Percentiles rank a stretch among this genome's conserved stretches.
Evolutionary conservation across 306 rosid genomes (phyloP).

Genomic region (Pueraria montana): DNA sequence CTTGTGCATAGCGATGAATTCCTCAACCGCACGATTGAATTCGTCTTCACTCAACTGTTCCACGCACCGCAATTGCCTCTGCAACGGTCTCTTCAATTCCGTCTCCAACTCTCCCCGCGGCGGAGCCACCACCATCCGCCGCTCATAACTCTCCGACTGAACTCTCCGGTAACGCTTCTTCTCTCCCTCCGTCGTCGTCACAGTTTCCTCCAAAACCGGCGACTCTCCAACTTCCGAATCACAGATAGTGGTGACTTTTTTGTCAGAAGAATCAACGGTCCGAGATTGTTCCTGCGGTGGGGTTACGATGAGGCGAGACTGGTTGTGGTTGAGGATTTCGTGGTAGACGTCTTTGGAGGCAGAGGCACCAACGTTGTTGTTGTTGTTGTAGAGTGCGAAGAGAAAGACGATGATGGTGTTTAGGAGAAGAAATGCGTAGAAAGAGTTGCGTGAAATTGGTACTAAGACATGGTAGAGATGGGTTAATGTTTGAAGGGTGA

Average conservation of each 20-base stretch:
- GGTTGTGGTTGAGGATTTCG: conserved; percentile 28
- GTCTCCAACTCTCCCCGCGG: neutral
- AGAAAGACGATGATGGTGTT: conserved; percentile 59
- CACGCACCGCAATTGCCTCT: conserved; percentile 38
- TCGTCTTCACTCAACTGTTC: conserved; percentile 73
- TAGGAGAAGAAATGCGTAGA: conserved; percentile 61
- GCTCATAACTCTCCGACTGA: conserved; percentile 59
- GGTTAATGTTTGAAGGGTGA: conserved; percentile 8
- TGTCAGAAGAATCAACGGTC: neutral
- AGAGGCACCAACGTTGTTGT: neutral
- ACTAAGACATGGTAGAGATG: neutral
- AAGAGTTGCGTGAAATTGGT: conserved; percentile 49
- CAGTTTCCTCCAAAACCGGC: conserved; percentile 24
- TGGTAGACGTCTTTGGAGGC: neutral
- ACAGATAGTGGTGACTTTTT: neutral
- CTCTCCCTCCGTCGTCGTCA: neutral
- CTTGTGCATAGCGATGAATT: conserved; percentile 67
- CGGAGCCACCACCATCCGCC: conserved; percentile 31
- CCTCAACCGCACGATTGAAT: conserved; percentile 64
- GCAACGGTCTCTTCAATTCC: conserved; percentile 47
- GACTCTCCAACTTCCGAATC: neutral
- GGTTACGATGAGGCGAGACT: neutral
- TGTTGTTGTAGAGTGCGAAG: conserved; percentile 53
- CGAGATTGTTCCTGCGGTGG: neutral
- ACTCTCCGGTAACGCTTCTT: conserved; percentile 59